A percentile compares a stretch with the other conserved stretches of the same genome.
These are phyloP conservation scores for Epichloe sylvatica DNA, from an alignment of 2,329 filamentous ascomycete species.

Conservation along the genomic window DNA sequence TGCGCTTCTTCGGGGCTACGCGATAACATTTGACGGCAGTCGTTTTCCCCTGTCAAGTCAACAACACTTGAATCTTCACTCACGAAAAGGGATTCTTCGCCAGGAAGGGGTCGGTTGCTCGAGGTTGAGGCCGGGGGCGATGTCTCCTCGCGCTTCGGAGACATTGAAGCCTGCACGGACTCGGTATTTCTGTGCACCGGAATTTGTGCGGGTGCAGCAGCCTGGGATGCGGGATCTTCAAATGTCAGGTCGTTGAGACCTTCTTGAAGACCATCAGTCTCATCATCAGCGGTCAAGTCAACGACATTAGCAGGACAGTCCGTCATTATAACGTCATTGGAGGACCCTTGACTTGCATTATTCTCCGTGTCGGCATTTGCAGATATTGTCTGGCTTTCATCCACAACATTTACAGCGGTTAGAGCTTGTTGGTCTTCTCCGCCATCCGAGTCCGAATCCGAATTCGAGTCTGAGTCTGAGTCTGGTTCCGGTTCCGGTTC, in stretches of 20 bases:
- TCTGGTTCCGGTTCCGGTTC: not conserved
- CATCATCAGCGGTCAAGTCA: not conserved
- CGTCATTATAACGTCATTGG: not conserved
- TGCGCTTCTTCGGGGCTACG: not conserved
- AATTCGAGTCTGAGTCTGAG: not conserved
- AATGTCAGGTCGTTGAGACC: not conserved
- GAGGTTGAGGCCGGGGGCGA: not conserved
- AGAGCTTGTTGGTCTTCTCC: not conserved
- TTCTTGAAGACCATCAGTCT: not conserved
- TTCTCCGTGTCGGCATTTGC: not conserved
- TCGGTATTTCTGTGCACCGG: not conserved
- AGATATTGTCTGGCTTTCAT: not conserved
- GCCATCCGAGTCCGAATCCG: not conserved
- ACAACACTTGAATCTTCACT: not conserved
- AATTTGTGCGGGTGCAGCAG: not conserved
- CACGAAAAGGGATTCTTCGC: slow-evolving; percentile 1
- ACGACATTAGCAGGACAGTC: not conserved
- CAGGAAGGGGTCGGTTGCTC: not conserved
- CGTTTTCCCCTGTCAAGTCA: not conserved
- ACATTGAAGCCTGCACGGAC: not conserved
- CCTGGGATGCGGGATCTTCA: not conserved
- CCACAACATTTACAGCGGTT: not conserved
- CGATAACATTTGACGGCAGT: not conserved
- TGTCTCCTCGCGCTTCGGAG: not conserved
- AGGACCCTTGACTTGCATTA: not conserved